Base-by-base conservation (phyloP, 768 basidiomycete genomes). In the Nidularia sp. region DNA sequence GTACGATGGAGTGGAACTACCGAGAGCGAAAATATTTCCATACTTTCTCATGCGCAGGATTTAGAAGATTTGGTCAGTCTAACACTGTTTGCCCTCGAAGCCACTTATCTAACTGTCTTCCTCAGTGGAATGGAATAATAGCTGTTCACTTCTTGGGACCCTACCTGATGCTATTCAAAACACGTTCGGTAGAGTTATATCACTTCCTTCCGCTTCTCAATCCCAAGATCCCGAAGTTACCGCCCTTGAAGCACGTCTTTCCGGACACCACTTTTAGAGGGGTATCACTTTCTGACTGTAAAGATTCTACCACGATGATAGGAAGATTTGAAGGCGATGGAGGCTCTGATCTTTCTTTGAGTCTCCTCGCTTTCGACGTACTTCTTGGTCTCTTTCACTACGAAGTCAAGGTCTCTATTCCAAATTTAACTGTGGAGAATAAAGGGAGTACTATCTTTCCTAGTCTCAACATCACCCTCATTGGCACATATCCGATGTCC, bases 331-430 rank as follows among this genome's bases (percentile, higher is more conserved):
- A 18, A 10, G 39, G 15, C 39, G 39, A 25, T 9, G 49, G 31
- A n/a, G 4, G 7, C 12, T 18, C 9, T 18, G 35, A 22, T 7
- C 41, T 57, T n/a, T 55, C 55, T 8, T 36, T 80, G 34, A 69
- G 62, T n/a, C 61, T 81, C 55, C 70, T 84, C 46, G 73, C 66
- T 2, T 74, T 72, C 39, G 75, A 76, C 36, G 66, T 72, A 8
- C 65, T 71, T 13, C 75, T 74, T 60, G 82, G 83, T 1, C 70
- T 84, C 31, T 81, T 78, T 55, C 74, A 76, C 49, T 85, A 70
- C 50, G 47, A 61, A 25, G 67, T 81, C n/a, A 56, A 62, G 6
- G 49, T 63, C 5, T 46, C 56, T 3, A 48, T 61, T 13, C 55
- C 60, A 22, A 22, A 5, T 46, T 5, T 49, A 47, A 8, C 29